Percentiles rank a stretch among this genome's conserved stretches.
These are phyloP conservation scores for Aegilops sharonensis DNA, from an alignment of 176 grass and related monocot species.

Conservation along the genomic window DNA sequence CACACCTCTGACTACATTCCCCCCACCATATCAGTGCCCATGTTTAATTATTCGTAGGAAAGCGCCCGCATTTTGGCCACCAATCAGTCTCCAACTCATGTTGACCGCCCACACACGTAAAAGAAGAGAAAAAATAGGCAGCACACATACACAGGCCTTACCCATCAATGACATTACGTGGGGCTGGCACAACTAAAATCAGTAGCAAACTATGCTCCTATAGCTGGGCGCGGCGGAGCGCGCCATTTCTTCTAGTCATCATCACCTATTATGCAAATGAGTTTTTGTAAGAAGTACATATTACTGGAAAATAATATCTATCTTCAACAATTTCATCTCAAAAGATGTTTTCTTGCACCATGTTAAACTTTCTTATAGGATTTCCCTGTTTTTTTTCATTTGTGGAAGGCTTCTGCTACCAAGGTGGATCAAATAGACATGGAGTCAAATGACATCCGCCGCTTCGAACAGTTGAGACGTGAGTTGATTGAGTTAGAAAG, in stretches of 20 bases:
- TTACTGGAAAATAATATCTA: slow-evolving; percentile 16
- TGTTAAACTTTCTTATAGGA: slow-evolving; percentile 23
- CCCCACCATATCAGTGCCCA: too few species aligned
- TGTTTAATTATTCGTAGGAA: too few species aligned
- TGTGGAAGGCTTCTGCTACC: slow-evolving; percentile 37
- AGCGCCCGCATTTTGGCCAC: too few species aligned
- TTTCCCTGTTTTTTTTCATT: slow-evolving; percentile 6
- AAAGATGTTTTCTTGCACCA: background rate
- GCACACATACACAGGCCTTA: too few species aligned
- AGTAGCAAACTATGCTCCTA: too few species aligned
- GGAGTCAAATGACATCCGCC: slow-evolving; percentile 64
- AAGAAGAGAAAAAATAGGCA: too few species aligned
- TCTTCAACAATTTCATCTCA: slow-evolving; percentile 17
- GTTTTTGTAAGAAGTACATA: background rate
- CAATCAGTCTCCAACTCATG: too few species aligned
- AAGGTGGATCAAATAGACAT: slow-evolving; percentile 50
- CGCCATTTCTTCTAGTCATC: background rate
- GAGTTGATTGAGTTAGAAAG: slow-evolving; percentile 92
- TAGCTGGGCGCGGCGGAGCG: too few species aligned
- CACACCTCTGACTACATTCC: too few species aligned
- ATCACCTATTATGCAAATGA: background rate
- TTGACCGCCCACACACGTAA: too few species aligned
- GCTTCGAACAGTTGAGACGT: slow-evolving; percentile 73
- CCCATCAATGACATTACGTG: too few species aligned
- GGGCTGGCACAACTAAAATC: too few species aligned